Conservation (phyloP, 768 basidiomycete genomes). For the Gloeophyllum trabeum region DNA sequence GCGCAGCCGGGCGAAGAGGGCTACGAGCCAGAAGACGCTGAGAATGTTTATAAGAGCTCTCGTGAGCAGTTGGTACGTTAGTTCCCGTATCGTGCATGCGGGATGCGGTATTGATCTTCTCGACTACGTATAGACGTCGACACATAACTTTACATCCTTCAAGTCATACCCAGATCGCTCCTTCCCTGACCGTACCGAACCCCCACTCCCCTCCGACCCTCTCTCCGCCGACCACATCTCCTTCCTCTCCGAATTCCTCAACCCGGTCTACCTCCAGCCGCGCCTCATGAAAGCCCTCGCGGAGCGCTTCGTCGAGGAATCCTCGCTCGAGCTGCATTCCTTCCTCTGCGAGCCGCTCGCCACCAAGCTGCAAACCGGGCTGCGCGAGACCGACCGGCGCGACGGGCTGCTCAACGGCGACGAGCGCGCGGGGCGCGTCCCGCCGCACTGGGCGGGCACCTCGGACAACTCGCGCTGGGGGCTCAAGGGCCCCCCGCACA, state of each 20-base stretch:
- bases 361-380: constrained; percentile 47
- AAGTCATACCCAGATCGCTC: constrained; percentile 34
- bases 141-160: constrained; percentile 35
- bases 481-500: constrained; percentile 83
- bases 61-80: constrained; percentile 83
- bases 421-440: constrained; percentile 41
- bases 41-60: constrained; percentile 56
- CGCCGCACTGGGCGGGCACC: constrained; percentile 56
- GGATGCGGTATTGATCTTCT: not conserved
- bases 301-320: constrained; percentile 73
- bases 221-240: constrained; percentile 49
- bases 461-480: constrained; percentile 39
- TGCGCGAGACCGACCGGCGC: constrained; percentile 49
- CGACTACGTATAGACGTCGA: not conserved
- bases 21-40: constrained; percentile 41
- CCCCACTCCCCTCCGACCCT: constrained; percentile 35
- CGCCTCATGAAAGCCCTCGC: constrained; percentile 75
- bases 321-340: constrained; percentile 78
- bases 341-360: constrained; percentile 72
- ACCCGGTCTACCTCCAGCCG: constrained; percentile 81
- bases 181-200: constrained; percentile 27
- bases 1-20: constrained; percentile 88
- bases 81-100: constrained; percentile 1
- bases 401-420: constrained; percentile 45
- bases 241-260: constrained; percentile 78